Evolutionary conservation across 2,329 filamentous ascomycete species (phyloP), one percentile per base, ranked within the genome.

Genomic region (Apiospora pterosperma): DNA sequence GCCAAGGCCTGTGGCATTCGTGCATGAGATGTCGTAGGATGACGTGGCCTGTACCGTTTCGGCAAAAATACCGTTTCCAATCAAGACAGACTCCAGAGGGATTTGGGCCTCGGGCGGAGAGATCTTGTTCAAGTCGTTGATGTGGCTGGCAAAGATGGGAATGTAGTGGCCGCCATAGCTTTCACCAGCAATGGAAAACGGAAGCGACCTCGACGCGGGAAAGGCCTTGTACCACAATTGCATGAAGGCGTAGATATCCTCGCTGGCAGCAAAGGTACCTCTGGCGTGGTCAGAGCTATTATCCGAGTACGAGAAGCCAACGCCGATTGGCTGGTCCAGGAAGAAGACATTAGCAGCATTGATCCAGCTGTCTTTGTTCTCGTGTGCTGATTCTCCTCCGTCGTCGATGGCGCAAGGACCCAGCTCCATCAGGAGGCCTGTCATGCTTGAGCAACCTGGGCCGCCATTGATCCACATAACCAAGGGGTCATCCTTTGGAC

Each of bases 361-460:
- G 70, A 85, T 82, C 83, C 83, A 86, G 25, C 82, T 80, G 78
- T 81, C 86, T 0, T 84, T 83, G 63, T 88, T 87, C 19, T 76
- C 61, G 58, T 80, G 75, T 64, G 82, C 78, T 23, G 80, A 75
- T 44, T 79, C 75, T 10, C 82, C 84, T 34, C 73, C 48, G 66
- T 79, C 64, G 64, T 80, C 70, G 62, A 63, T 63, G 23, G 41
- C 14, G 42, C 62, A 63, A 16, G 62, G 62, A 14, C 62, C 62
- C 34, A 63, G 62, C 48, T 63, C 62, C 38, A 63, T 52, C 36
- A 63, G 55, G 48, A 63, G 55, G 36, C 62, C 70, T 1, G 70
- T 38, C 69, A 71, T 68, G 38, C 69, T 68, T 36, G 67, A 70
- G 12, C 58, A 67, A 1, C 70, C 70, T 8, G 70, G 70, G 1